phyloP scores from a whole-genome alignment of 108 stramenopile species.

The Cyclotella choctawhatcheeana region DNA sequence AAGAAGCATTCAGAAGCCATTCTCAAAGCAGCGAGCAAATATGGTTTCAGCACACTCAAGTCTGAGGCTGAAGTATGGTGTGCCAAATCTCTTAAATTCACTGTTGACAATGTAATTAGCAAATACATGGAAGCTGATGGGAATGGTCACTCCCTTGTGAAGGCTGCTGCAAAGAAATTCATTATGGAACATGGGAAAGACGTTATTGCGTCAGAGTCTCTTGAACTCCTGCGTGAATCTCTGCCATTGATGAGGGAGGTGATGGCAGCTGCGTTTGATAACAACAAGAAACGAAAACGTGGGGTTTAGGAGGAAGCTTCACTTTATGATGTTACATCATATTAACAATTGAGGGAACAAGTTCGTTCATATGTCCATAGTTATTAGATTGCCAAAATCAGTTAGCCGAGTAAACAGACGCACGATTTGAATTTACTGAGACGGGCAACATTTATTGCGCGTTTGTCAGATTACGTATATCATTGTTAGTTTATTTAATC shows the following conservation, averaged over 20 bases:
- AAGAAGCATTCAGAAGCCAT: neutral
- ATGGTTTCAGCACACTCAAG: neutral
- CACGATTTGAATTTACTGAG: no score
- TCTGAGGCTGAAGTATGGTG: neutral
- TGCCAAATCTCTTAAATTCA: neutral
- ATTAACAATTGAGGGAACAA: no score
- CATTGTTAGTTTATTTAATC: no score
- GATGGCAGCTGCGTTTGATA: no score
- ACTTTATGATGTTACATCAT: no score
- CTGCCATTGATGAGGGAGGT: neutral
- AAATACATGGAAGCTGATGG: neutral
- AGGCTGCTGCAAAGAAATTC: slow-evolving; percentile 4
- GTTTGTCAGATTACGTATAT: no score
- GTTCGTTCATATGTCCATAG: no score
- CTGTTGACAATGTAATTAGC: neutral
- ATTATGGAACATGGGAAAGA: neutral
- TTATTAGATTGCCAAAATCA: no score
- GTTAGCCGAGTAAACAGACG: no score
- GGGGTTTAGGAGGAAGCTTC: no score
- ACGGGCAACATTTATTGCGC: no score
- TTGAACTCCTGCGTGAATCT: neutral
- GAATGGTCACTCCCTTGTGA: neutral
- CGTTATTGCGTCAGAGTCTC: neutral
- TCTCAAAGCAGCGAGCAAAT: neutral
- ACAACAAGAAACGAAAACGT: no score